Evolutionary conservation across 495 filamentous ascomycete species (phyloP).

Genomic region (Daldinia decipiens): DNA sequence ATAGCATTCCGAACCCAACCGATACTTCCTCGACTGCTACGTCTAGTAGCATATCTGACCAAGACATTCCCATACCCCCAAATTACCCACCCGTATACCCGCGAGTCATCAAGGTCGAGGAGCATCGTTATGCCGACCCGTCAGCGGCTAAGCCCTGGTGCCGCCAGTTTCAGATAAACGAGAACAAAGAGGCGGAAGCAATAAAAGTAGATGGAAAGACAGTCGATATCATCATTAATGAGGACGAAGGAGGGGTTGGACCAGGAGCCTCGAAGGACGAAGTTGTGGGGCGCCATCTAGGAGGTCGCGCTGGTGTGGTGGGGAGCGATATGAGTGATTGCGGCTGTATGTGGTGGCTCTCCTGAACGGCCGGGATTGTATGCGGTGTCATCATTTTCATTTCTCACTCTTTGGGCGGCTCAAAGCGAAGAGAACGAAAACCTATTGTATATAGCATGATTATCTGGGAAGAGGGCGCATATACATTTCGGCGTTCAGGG

Average conservation of each 20-base stretch:
- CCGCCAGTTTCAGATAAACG: slow-evolving; percentile 73
- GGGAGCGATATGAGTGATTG: slow-evolving; percentile 48
- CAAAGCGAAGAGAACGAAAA: slow-evolving; percentile 15
- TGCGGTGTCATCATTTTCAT: background rate
- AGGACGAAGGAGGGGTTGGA: slow-evolving; percentile 53
- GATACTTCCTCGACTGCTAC: slow-evolving; percentile 17
- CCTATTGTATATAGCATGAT: slow-evolving; percentile 40
- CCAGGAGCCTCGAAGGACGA: slow-evolving; percentile 15
- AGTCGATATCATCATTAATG: slow-evolving; percentile 68
- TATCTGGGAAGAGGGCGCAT: slow-evolving; percentile 35
- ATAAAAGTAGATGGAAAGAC: slow-evolving; percentile 53
- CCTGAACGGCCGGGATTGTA: slow-evolving; percentile 23
- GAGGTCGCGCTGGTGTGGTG: slow-evolving; percentile 3
- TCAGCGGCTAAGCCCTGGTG: slow-evolving; percentile 65
- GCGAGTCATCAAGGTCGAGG: slow-evolving; percentile 80
- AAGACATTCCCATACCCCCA: slow-evolving; percentile 23
- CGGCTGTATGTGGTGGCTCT: slow-evolving; percentile 52
- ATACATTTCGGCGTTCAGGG: slow-evolving; percentile 39
- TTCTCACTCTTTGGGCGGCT: background rate
- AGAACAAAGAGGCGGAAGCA: slow-evolving; percentile 56
- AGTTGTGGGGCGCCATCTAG: slow-evolving; percentile 10
- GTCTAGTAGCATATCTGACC: slow-evolving; percentile 23
- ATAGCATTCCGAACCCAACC: slow-evolving; percentile 1
- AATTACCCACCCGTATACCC: slow-evolving; percentile 64
- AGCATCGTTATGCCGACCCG: slow-evolving; percentile 67